Evolutionary conservation across 2,329 filamentous ascomycete genomes (phyloP), one percentile per base, ranked within the genome.

Genomic region (Scedosporium aurantiacum): DNA sequence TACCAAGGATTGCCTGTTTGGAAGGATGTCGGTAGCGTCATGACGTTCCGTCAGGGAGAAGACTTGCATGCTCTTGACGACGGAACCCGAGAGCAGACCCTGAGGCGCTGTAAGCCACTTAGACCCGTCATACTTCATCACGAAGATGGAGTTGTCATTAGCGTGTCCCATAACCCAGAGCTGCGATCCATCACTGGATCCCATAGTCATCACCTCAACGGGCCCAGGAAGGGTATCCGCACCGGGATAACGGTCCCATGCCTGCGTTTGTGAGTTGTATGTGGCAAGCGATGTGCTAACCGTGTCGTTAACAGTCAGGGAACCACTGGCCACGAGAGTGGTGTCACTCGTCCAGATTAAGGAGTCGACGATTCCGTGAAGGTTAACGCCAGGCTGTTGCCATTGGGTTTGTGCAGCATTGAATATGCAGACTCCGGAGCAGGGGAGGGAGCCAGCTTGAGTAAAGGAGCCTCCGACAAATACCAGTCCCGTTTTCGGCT

Each of bases 381-480:
- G 73, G 62, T 83, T 86, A 54, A 81, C 83, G 7, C 91, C 91
- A 14, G 91, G 89, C 43, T 88, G 83, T 68, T 81, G 88, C 93
- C 93, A 99, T 68, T 92, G 87, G 14, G 80, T 82, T 4, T 80
- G 79, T 6, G 82, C 76, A 2, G 86, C 84, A 69, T 88, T 86
- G 75, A 89, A 96, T 63, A 88, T 78, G 74, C 94, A 99, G 25
- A 99, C 82, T 56, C 84, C 86, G 3, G 88, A 85, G 70, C 94
- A 99, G 50, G 84, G 86, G 32, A 97, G 81, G 4, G 88, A 87
- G 28, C 94, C 94, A 18, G 91, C 94, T 37, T 82, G 84, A n/a
- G 84, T 78, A 69, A 97, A 99, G 8, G 82, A 84, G 37, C 94
- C 94, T 43, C 88, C 93, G 37, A 99, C 88, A 69, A 89, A 99